These are phyloP conservation scores for Pterocarpus santalinus DNA, from an alignment of 306 rosid genomes.

Conservation along the genomic window DNA sequence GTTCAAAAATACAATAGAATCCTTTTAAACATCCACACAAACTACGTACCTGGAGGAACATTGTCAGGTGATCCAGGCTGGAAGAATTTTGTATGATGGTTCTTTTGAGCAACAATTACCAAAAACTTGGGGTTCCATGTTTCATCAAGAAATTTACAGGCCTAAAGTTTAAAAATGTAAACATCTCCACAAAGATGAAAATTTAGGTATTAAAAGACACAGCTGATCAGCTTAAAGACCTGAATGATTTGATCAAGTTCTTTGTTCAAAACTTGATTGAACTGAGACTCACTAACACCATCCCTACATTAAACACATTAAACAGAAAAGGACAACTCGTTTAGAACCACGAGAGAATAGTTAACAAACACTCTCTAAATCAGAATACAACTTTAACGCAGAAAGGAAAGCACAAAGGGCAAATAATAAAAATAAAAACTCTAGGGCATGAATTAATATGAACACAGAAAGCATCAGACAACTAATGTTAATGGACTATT, in stretches of 20 bases:
- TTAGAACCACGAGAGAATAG: background rate
- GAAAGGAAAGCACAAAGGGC: no score
- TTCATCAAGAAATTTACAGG: conserved; percentile 89
- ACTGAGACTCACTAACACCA: conserved; percentile 94
- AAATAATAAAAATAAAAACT: no score
- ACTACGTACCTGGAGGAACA: conserved; percentile 78
- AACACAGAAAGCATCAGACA: no score
- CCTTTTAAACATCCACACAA: background rate
- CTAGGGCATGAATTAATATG: no score
- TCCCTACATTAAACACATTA: conserved; percentile 64
- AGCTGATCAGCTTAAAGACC: conserved; percentile 50
- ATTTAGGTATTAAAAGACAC: background rate
- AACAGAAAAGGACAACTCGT: background rate
- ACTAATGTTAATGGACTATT: no score
- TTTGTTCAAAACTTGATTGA: conserved; percentile 85
- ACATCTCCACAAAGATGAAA: background rate
- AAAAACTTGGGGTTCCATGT: conserved; percentile 83
- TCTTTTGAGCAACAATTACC: conserved; percentile 91
- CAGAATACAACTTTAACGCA: no score
- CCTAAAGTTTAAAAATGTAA: conserved; percentile 46
- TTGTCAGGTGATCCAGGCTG: conserved; percentile 78
- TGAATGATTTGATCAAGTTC: conserved; percentile 85
- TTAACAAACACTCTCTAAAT: background rate
- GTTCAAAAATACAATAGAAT: background rate
- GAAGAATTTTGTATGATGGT: conserved; percentile 92